These are phyloP conservation scores for Candida jianshihensis DNA, from an alignment of 805 yeast genomes.

Conservation along the genomic window DNA sequence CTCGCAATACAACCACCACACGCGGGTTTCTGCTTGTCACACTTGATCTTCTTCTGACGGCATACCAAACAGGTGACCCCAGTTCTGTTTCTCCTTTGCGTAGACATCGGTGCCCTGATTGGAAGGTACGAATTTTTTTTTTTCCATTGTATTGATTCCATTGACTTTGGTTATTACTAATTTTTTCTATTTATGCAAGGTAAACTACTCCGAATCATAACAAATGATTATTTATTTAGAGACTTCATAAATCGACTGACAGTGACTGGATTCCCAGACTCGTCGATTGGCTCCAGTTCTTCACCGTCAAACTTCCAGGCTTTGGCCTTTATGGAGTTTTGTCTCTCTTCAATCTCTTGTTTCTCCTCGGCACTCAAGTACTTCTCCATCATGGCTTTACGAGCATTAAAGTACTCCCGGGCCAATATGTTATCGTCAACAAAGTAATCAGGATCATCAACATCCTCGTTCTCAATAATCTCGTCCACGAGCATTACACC, in stretches of 20 bases:
- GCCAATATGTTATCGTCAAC: slow-evolving; percentile 22
- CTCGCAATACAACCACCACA: slow-evolving; percentile 17
- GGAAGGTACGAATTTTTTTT: no score
- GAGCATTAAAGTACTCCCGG: slow-evolving; percentile 25
- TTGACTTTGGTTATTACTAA: no score
- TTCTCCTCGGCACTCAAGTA: slow-evolving; percentile 5
- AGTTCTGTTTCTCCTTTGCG: neutral
- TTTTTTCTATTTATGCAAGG: no score
- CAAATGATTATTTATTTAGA: neutral
- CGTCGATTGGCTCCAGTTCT: slow-evolving; percentile 66
- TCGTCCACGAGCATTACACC: slow-evolving; percentile 34
- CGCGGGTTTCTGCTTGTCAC: slow-evolving; percentile 19
- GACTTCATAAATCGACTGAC: slow-evolving; percentile 68
- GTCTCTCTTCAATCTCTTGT: slow-evolving; percentile 7
- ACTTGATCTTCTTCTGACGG: slow-evolving; percentile 22
- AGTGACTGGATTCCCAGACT: slow-evolving; percentile 48
- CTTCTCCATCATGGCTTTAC: slow-evolving; percentile 23
- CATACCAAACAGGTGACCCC: slow-evolving; percentile 20
- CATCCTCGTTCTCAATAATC: slow-evolving; percentile 33
- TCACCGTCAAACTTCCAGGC: slow-evolving; percentile 34
- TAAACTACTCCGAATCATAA: no score
- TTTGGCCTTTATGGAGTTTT: slow-evolving; percentile 1
- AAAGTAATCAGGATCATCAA: slow-evolving; percentile 21
- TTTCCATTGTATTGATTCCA: no score
- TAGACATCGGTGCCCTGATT: no score